These are phyloP conservation scores for Penicillium sp. DNA, from an alignment of 2,329 filamentous ascomycete species.

Conservation along the genomic window DNA sequence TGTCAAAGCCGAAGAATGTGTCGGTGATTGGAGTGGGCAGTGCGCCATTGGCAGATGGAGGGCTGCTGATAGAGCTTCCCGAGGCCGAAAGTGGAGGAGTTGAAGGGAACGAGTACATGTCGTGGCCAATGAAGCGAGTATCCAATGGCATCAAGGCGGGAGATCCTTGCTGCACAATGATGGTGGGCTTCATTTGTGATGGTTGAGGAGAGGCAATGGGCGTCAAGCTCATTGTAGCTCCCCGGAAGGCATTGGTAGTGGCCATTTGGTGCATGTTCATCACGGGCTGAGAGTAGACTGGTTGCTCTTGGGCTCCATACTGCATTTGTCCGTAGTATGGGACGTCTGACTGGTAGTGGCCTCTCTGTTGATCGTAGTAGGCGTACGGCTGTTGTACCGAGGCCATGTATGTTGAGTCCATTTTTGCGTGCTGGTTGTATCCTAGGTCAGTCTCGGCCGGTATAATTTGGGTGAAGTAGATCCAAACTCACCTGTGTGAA, in stretches of 20 bases:
- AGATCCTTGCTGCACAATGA: slow-evolving; percentile 63
- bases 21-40: slow-evolving; percentile 82
- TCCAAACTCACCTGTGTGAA: slow-evolving; percentile 7
- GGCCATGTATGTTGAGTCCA: slow-evolving; percentile 65
- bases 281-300: slow-evolving; percentile 43
- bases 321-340: slow-evolving; percentile 47
- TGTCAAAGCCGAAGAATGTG: slow-evolving; percentile 72
- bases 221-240: slow-evolving; percentile 52
- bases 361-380: slow-evolving; percentile 80
- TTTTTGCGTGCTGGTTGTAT: slow-evolving; percentile 37
- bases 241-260: slow-evolving; percentile 45
- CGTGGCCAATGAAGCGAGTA: slow-evolving; percentile 67
- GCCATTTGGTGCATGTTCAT: slow-evolving; percentile 49
- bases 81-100: slow-evolving; percentile 86
- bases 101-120: slow-evolving; percentile 72
- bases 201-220: slow-evolving; percentile 75
- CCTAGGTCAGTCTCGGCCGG: neutral
- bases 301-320: slow-evolving; percentile 32
- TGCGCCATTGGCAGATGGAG: slow-evolving; percentile 71
- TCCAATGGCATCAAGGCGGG: slow-evolving; percentile 65
- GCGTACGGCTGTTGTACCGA: slow-evolving; percentile 75
- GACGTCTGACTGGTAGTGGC: slow-evolving; percentile 65
- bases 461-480: no score
- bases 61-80: slow-evolving; percentile 83
- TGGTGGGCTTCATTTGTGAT: slow-evolving; percentile 72